Conservation (phyloP, 805 yeast genomes). For the Komagataella mondaviorum region DNA sequence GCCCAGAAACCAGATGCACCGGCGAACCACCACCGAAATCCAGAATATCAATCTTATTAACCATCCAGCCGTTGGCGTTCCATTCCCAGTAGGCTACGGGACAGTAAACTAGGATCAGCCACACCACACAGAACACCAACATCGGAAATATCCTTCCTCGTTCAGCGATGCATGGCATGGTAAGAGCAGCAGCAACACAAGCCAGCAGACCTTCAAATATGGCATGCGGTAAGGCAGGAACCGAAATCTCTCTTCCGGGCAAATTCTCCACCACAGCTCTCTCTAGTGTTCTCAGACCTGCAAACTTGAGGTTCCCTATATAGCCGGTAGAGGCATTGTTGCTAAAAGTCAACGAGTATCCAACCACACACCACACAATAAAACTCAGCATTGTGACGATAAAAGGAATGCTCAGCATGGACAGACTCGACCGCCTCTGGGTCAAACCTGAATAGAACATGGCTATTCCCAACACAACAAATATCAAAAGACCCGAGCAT, state of each 20-base stretch:
- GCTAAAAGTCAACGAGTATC: slow-evolving; percentile 73
- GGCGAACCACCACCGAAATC: slow-evolving; percentile 96
- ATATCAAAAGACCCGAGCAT: slow-evolving; percentile 47
- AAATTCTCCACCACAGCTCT: slow-evolving; percentile 14
- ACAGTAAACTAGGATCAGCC: slow-evolving; percentile 84
- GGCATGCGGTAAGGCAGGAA: slow-evolving; percentile 65
- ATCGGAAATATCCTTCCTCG: slow-evolving; percentile 77
- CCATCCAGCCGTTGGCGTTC: slow-evolving; percentile 85
- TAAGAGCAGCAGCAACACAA: slow-evolving; percentile 70
- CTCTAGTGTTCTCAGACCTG: slow-evolving; percentile 49
- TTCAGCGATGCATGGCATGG: slow-evolving; percentile 83
- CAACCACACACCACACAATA: slow-evolving; percentile 89
- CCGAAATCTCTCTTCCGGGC: slow-evolving; percentile 11
- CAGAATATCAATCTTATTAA: slow-evolving; percentile 56
- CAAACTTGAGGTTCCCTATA: slow-evolving; percentile 65
- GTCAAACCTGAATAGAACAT: slow-evolving; percentile 78
- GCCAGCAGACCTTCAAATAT: slow-evolving; percentile 74
- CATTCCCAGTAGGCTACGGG: slow-evolving; percentile 88
- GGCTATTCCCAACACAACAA: slow-evolving; percentile 84
- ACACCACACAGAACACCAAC: slow-evolving; percentile 58
- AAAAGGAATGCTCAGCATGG: slow-evolving; percentile 63
- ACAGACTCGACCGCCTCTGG: slow-evolving; percentile 65
- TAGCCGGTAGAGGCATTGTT: slow-evolving; percentile 53
- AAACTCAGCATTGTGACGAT: slow-evolving; percentile 55
- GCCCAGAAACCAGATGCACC: slow-evolving; percentile 78